phyloP scores from a whole-genome alignment of 2,329 filamentous ascomycete genomes.

The Fusarium oxysporum region DNA sequence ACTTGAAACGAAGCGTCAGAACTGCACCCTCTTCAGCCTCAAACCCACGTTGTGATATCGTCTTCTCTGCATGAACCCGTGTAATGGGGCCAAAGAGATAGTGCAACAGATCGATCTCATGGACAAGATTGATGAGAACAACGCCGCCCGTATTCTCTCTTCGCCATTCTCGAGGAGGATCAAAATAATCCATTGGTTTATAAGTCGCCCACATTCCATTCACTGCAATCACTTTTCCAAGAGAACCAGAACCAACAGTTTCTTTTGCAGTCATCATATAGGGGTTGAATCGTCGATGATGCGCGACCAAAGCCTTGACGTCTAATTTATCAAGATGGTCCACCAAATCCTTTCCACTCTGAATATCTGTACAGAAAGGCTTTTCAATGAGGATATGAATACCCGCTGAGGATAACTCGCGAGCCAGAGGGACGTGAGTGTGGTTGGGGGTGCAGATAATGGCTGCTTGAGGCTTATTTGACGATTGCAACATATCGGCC shows the following conservation, averaged over 20 bases:
- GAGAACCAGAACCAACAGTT: slow-evolving; percentile 51
- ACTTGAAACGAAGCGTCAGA: slow-evolving; percentile 63
- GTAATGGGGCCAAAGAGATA: slow-evolving; percentile 65
- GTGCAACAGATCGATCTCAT: slow-evolving; percentile 70
- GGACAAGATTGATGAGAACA: slow-evolving; percentile 69
- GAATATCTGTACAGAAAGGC: slow-evolving; percentile 60
- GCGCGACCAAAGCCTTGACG: slow-evolving; percentile 65
- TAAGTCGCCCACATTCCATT: slow-evolving; percentile 65
- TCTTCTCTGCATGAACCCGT: slow-evolving; percentile 63
- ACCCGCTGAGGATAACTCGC: slow-evolving; percentile 58
- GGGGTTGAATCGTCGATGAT: slow-evolving; percentile 70
- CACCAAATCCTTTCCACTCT: slow-evolving; percentile 50
- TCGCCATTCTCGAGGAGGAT: slow-evolving; percentile 61
- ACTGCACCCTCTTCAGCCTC: slow-evolving; percentile 68
- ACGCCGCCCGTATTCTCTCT: slow-evolving; percentile 57
- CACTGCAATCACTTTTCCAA: slow-evolving; percentile 63
- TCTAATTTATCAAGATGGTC: slow-evolving; percentile 41
- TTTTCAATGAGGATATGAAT: slow-evolving; percentile 70
- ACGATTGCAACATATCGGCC: slow-evolving; percentile 54
- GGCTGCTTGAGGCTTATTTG: slow-evolving; percentile 61
- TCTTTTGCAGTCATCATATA: slow-evolving; percentile 63
- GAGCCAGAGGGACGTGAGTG: slow-evolving; percentile 64
- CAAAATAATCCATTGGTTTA: slow-evolving; percentile 65
- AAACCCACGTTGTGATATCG: slow-evolving; percentile 56
- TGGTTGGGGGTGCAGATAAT: slow-evolving; percentile 71